phyloP scores from a whole-genome alignment of 169 alveolate species.

The Plasmodium sp. region DNA sequence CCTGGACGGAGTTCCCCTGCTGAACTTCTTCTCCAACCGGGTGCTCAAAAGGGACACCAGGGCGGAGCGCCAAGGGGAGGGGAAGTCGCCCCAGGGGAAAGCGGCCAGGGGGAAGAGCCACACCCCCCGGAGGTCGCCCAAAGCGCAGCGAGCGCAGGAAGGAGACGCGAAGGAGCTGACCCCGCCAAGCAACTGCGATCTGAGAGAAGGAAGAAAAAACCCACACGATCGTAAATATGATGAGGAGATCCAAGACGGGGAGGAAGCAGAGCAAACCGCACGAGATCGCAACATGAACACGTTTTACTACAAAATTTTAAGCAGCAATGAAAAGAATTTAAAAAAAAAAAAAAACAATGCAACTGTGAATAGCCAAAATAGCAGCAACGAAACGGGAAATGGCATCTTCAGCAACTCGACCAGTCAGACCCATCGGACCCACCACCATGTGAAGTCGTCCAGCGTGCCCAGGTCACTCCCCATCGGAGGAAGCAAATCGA shows the following conservation, averaged over 20 bases:
- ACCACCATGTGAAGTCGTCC: neutral
- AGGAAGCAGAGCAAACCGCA: neutral
- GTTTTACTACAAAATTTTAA: constrained; percentile 40
- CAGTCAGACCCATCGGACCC: neutral
- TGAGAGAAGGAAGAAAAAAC: neutral
- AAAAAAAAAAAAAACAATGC: neutral
- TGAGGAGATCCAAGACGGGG: neutral
- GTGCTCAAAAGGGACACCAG: neutral
- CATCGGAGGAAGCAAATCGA: neutral
- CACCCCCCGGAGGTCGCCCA: neutral
- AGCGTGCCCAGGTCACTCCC: neutral
- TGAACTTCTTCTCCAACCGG: constrained; percentile 43
- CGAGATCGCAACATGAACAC: neutral
- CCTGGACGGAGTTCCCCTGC: constrained; percentile 43
- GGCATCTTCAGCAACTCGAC: neutral
- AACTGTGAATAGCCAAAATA: neutral
- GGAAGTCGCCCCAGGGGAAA: neutral
- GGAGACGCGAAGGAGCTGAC: constrained; percentile 20
- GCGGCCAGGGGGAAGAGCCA: neutral
- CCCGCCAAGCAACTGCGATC: neutral
- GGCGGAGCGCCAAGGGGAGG: neutral
- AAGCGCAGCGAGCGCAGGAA: neutral
- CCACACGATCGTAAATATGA: neutral
- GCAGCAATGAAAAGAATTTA: constrained; percentile 34
- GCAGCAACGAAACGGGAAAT: constrained; percentile 4